Conservation (phyloP, 2,329 filamentous ascomycete genomes). For the Teratosphaeria zuluensis region DNA sequence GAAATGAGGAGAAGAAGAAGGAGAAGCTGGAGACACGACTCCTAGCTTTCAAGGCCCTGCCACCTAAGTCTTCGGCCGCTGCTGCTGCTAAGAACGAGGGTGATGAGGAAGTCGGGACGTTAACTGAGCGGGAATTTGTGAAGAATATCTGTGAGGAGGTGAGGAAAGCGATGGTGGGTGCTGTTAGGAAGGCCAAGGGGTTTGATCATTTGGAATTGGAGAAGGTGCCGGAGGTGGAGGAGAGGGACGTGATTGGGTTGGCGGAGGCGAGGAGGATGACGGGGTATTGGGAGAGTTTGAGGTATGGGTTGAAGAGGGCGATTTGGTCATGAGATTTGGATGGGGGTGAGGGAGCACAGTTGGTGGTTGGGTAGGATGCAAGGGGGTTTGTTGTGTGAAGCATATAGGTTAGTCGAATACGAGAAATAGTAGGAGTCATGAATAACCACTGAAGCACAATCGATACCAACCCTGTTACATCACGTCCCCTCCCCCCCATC, state of each 20-base stretch:
- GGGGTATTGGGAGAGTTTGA: conserved; percentile 73
- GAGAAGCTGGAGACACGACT: conserved; percentile 23
- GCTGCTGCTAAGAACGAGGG: conserved; percentile 18
- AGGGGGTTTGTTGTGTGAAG: too few relatives aligned
- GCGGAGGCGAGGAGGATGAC: conserved; percentile 81
- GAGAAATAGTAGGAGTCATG: too few relatives aligned
- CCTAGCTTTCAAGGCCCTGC: conserved; percentile 49
- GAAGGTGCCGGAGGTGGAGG: conserved; percentile 33
- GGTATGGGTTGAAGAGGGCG: conserved; percentile 85
- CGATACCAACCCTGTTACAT: too few relatives aligned
- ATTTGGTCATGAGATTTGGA: conserved; percentile 58
- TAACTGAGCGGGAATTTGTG: conserved; percentile 46
- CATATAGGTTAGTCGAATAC: too few relatives aligned
- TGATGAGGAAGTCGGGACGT: conserved; percentile 19
- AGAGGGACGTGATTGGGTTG: conserved; percentile 68
- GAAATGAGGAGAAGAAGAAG: conserved; percentile 10
- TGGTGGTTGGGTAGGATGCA: too few relatives aligned
- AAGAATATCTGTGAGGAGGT: conserved; percentile 66
- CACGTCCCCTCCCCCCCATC: neutral
- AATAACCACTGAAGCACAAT: too few relatives aligned
- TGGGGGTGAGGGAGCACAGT: too few relatives aligned
- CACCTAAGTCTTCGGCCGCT: conserved; percentile 38
- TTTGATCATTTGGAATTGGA: conserved; percentile 14
- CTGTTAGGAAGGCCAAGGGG: conserved; percentile 30
- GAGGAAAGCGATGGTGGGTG: conserved; percentile 49